Evolutionary conservation across 2,329 filamentous ascomycete species (phyloP).

Genomic region (Clarireedia sp.): DNA sequence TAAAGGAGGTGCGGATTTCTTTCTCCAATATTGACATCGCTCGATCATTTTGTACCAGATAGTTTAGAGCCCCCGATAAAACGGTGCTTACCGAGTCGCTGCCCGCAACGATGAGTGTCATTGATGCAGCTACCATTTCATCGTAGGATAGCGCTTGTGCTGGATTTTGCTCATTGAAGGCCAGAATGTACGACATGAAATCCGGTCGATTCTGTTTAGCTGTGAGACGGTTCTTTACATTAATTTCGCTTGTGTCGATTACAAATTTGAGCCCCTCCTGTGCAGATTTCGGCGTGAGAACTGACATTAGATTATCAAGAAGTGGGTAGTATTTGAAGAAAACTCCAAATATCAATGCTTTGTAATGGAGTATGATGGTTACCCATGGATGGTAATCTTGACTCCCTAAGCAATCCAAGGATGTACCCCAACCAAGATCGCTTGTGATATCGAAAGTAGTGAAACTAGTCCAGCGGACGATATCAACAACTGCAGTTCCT

Average conservation of each 20-base stretch:
- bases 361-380: conserved; percentile 13
- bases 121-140: conserved; percentile 5
- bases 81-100: conserved; percentile 11
- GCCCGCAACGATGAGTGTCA: conserved; percentile 9
- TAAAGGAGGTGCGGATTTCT: conserved; percentile 36
- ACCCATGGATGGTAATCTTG: conserved; percentile 26
- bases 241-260: conserved; percentile 14
- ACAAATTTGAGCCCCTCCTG: conserved; percentile 14
- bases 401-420: conserved; percentile 29
- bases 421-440: conserved; percentile 36
- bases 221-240: conserved; percentile 7
- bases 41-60: conserved; percentile 27
- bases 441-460: conserved; percentile 33
- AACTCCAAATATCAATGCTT: conserved; percentile 14
- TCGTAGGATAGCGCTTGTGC: conserved; percentile 13
- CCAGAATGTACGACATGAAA: conserved; percentile 29
- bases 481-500: conserved; percentile 11
- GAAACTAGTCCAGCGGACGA: conserved; percentile 30
- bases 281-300: conserved; percentile 3
- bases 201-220: conserved; percentile 25
- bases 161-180: conserved; percentile 9
- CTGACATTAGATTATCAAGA: conserved; percentile 6
- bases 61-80: conserved; percentile 12
- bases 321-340: conserved; percentile 14
- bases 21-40: conserved; percentile 27